Evolutionary conservation across 176 grass and related monocot species (phyloP), one percentile per base, ranked within the genome.

Genomic region (Aegilops umbellulata): DNA sequence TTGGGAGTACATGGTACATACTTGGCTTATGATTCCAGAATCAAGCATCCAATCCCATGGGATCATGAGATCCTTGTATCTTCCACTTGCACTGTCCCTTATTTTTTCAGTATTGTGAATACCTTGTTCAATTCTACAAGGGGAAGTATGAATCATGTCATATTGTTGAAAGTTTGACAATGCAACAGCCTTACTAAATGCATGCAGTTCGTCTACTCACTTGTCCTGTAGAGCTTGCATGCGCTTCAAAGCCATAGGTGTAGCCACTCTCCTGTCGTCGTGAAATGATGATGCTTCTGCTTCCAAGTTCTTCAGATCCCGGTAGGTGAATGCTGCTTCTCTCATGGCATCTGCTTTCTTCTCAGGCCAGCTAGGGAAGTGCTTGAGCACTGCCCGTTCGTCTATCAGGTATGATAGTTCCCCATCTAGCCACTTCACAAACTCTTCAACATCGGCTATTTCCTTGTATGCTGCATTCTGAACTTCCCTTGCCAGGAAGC

Each of bases 21-120:
- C 97, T 88, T 96, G 92, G 72, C 84, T 81, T 85, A 99, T 86
- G 69, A 96, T 91, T 62, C 94, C 92, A 1, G 90, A 74, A 78
- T 99, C 94, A 51, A 99, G 97, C 97, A 99, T 99, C 97, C 97
- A 99, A 81, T 96, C 87, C 94, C 97, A 99, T 1, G 97, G 94
- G 71, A 99, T 94, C 84, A 90, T 96, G 64, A 94, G 89, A 88
- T 94, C 94, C 85, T 79, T 92, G 69, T 96, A 99, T 67, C 86
- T 96, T 91, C 86, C 85, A 82, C 86, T 92, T 80, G 88, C 85
- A 69, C 75, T 93, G 53, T 99, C 97, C 90, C 97, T 94, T 78
- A 88, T 83, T 86, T 83, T 83, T 90, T 94, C 97, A 30, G 85
- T 91, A 81, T 89, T 96, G 73, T 94, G 90, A 79, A 99, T 88